Base-by-base conservation (phyloP, 208 protist genomes). In the Trypanosoma congolense region DNA sequence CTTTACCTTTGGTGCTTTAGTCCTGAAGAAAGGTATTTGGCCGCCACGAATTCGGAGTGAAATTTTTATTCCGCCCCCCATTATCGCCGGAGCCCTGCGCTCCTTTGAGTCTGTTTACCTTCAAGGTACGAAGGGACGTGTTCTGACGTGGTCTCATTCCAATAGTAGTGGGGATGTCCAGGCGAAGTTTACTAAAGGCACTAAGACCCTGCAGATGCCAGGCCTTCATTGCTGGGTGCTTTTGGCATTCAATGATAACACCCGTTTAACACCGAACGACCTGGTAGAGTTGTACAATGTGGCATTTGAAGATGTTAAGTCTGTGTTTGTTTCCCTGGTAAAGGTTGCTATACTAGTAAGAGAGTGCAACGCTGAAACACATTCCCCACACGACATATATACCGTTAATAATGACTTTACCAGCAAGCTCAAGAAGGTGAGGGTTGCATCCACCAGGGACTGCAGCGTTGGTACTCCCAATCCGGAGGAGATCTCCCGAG, bases 1-100 rank as follows among this genome's bases (percentile, higher is more conserved):
- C 4, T 92, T 89, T 49, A 57, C 71, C 10, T 46, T 93, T 2
- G 70, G 58, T 6, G 65, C 80, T 0, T 61, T 90, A 1, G 82
- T 90, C 43, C 66, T 77, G 1, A 93, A 87, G 47, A 89, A 83
- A 46, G 84, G 83, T 1, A 83, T 96, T 35, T 96, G 87, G 86
- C 85, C 85, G 5, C 29, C 46, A 14, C 62, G 66, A 44, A 59
- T 93, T 43, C 72, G 81, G 43, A 41, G 69, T 29, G 62, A 69
- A 49, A 31, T 14, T 26, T 69, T 69, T 45, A 61, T 18, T 12
- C 65, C 65, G 48, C 65, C 65, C 28, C 41, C 18, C 21, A 51
- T 61, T 16, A 55, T 71, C 30, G 14, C 49, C 22, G 24, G 48
- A 14, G 28, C 57, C 12, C 48, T 94, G 28, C 62, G 81, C 25